Evolutionary conservation across 148 eudicot genomes (phyloP), one percentile per base, ranked within the genome.

Genomic region (Rhododendron ovatum): DNA sequence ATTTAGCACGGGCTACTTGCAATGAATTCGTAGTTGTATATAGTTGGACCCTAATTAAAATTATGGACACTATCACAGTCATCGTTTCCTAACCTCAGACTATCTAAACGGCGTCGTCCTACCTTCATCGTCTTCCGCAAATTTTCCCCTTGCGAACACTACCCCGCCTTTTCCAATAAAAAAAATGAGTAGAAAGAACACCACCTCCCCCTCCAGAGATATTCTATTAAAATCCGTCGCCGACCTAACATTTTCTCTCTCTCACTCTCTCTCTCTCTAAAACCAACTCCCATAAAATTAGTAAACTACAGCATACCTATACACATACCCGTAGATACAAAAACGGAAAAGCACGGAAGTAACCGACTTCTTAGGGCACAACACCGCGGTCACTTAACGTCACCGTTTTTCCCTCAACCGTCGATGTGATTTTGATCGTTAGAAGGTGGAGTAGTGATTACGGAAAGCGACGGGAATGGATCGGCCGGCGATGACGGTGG

Each of bases 391-490:
- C 4, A 14, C 17, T 39, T 39, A 4, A 5, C 33, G 30, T 24
- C 33, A 12, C 33, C 26, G 73, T 65, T 26, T n/a, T 7, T 65
- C 0, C 7, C 73, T 65, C 73, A 24, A 65, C 73, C 73, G 43
- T 35, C 78, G 78, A 30, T 74, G 78, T 35, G 28, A 77, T 20
- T 22, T 39, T 4, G 65, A 45, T 10, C 10, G 48, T 45, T 45
- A 4, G 41, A 39, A 3, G n/a, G 24, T 18, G 61, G 75, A 71
- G 78, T 14, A 4, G 5, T 15, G 11, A 11, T 35, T 55, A 26
- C 76, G 39, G 39, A 30, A 26, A 78, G 82, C 8, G 20, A 47
- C 7, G 12, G 35, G 11, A 57, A 90, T 90, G 91, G 89, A 90
- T 82, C 88, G 91, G 88, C 47, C 89, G 51, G 5, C 67, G 51